Conservation (phyloP, 495 filamentous ascomycete genomes). For the Aspergillus funiculosus region DNA sequence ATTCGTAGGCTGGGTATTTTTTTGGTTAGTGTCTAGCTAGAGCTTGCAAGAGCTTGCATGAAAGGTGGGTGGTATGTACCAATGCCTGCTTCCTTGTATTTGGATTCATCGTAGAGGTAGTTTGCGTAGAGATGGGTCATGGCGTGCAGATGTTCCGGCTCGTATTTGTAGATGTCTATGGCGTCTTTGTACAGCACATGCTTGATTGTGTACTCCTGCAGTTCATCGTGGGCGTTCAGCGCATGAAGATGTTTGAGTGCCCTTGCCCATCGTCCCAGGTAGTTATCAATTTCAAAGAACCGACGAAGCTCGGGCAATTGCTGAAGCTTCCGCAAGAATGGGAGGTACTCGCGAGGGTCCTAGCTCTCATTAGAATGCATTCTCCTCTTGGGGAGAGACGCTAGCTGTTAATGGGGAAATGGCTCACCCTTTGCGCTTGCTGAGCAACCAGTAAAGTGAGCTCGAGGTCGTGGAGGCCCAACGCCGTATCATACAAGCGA, state of each 20-base stretch:
- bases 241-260: conserved; percentile 70
- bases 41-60: background rate
- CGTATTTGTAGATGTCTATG: conserved; percentile 78
- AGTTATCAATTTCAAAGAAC: conserved; percentile 81
- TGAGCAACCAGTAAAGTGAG: conserved; percentile 87
- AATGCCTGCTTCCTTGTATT: conserved; percentile 77
- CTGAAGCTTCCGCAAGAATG: conserved; percentile 84
- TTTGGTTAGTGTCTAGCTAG: conserved; percentile 9
- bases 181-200: conserved; percentile 74
- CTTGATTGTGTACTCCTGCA: conserved; percentile 65
- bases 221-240: conserved; percentile 64
- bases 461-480: conserved; percentile 88
- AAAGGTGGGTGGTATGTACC: conserved; percentile 29
- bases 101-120: conserved; percentile 64
- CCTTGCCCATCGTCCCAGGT: conserved; percentile 68
- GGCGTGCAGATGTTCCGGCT: conserved; percentile 51
- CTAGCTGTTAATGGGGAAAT: background rate
- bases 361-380: conserved; percentile 19
- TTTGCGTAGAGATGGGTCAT: conserved; percentile 73
- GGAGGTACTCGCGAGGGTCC: conserved; percentile 92
- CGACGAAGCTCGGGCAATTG: conserved; percentile 60
- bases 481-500: conserved; percentile 81
- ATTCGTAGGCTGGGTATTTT: conserved; percentile 76
- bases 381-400: background rate
- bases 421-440: conserved; percentile 73